Conservation (phyloP, 139 green algal genomes). For the Coccomyxa sp. region DNA sequence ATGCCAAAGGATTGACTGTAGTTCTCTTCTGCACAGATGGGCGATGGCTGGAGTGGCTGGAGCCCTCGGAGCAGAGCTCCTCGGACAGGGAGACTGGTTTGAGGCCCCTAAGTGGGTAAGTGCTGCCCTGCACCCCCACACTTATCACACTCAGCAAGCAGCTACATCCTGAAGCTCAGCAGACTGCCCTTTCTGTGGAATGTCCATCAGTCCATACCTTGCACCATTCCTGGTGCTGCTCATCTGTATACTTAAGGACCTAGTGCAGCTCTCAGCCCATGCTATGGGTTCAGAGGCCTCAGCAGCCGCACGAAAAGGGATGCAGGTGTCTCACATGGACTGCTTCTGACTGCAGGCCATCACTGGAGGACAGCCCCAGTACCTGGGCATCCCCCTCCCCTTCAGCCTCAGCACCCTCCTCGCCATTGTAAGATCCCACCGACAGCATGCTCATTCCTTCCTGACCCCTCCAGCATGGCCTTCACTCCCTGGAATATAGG, state of each 20-base stretch:
- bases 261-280: background rate
- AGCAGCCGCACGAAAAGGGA: too few relatives aligned
- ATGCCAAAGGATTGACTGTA: too few relatives aligned
- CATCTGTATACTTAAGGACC: background rate
- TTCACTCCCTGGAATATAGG: too few relatives aligned
- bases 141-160: too few relatives aligned
- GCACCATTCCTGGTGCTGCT: background rate
- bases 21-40: too few relatives aligned
- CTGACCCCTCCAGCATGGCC: too few relatives aligned
- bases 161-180: too few relatives aligned
- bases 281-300: background rate
- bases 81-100: slow-evolving; percentile 66
- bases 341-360: slow-evolving; percentile 44
- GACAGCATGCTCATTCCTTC: too few relatives aligned
- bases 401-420: slow-evolving; percentile 77
- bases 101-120: slow-evolving; percentile 68
- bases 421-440: slow-evolving; percentile 65
- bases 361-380: slow-evolving; percentile 68
- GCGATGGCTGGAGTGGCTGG: slow-evolving; percentile 66
- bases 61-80: slow-evolving; percentile 56
- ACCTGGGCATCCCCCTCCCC: slow-evolving; percentile 70
- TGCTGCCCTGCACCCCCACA: background rate
- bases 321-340: background rate
- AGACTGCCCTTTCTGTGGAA: too few relatives aligned
- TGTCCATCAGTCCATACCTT: too few relatives aligned